Evolutionary conservation across 148 eudicot genomes (phyloP).

Genomic region (Polygonum maritimum): DNA sequence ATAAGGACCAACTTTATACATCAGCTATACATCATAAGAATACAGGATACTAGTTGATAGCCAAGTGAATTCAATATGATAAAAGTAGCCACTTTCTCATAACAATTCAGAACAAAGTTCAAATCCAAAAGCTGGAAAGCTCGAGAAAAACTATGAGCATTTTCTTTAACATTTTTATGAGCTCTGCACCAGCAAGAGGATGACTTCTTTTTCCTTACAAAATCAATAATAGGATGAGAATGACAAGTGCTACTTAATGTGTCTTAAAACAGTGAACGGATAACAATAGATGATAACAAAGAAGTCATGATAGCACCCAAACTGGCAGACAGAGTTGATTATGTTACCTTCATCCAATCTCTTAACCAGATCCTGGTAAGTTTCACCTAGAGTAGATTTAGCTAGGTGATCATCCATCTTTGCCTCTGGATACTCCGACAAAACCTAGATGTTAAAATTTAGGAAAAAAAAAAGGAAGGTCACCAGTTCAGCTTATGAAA

Average conservation of each 20-base stretch:
- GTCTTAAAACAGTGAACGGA: not conserved
- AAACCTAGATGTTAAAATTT: conserved; percentile 40
- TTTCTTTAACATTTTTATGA: not conserved
- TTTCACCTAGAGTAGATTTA: conserved; percentile 52
- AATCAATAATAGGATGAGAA: not conserved
- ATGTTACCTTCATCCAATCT: conserved; percentile 83
- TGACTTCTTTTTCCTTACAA: not conserved
- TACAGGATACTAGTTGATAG: not conserved
- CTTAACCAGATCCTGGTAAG: conserved; percentile 43
- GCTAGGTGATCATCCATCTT: conserved; percentile 44
- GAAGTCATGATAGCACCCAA: not conserved
- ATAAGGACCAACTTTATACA: not conserved
- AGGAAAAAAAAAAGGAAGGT: not conserved
- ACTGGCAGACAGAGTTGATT: not conserved
- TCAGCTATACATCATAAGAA: not conserved
- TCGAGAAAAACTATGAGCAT: not conserved
- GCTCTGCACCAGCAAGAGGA: not conserved
- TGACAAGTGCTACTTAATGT: not conserved
- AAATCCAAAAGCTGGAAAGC: not conserved
- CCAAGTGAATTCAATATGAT: not conserved
- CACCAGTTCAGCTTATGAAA: not conserved
- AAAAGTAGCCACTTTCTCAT: not conserved
- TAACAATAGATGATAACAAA: not conserved
- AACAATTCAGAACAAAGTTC: not conserved
- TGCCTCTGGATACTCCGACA: conserved; percentile 67